These are phyloP conservation scores for Craspedostauros australis DNA, from an alignment of 108 stramenopile species.

Conservation along the genomic window DNA sequence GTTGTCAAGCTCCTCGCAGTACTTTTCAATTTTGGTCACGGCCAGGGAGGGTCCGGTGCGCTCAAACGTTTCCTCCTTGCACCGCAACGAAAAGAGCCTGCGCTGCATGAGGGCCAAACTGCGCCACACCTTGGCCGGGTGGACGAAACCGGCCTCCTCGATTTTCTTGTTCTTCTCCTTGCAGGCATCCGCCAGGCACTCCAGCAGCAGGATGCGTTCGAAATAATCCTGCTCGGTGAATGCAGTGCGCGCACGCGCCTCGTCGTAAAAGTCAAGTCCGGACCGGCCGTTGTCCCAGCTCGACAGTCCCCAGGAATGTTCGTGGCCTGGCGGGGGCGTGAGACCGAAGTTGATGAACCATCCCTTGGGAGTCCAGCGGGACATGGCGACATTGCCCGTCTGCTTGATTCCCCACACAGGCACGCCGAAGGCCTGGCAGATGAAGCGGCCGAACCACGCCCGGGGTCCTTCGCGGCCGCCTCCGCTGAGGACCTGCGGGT, in stretches of 20 bases:
- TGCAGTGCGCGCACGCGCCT: conserved; percentile 20
- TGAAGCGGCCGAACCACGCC: conserved; percentile 44
- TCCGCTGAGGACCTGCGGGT: conserved; percentile 42
- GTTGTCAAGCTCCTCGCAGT: conserved; percentile 21
- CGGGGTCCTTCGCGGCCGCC: conserved; percentile 42
- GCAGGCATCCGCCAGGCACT: conserved; percentile 33
- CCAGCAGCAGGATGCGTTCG: conserved; percentile 23
- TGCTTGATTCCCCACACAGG: conserved; percentile 46
- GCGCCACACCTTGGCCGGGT: conserved; percentile 37
- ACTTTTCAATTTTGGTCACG: conserved; percentile 32
- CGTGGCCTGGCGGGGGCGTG: conserved; percentile 7
- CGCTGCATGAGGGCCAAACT: conserved; percentile 38
- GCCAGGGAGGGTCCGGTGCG: conserved; percentile 17
- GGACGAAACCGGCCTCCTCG: conserved; percentile 15
- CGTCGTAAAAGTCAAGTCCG: conserved; percentile 28
- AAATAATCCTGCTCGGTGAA: conserved; percentile 25
- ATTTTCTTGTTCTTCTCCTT: conserved; percentile 31
- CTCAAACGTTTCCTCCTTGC: conserved; percentile 13
- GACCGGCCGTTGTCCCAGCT: conserved; percentile 23
- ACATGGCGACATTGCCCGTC: conserved; percentile 35
- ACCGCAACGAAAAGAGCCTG: conserved; percentile 13
- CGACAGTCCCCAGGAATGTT: conserved; percentile 23
- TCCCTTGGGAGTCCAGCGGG: conserved; percentile 41
- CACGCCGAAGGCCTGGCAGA: conserved; percentile 43
- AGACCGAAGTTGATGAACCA: conserved; percentile 32